Conservation (phyloP, 2,329 filamentous ascomycete genomes). For the Phialophora chinensis region DNA sequence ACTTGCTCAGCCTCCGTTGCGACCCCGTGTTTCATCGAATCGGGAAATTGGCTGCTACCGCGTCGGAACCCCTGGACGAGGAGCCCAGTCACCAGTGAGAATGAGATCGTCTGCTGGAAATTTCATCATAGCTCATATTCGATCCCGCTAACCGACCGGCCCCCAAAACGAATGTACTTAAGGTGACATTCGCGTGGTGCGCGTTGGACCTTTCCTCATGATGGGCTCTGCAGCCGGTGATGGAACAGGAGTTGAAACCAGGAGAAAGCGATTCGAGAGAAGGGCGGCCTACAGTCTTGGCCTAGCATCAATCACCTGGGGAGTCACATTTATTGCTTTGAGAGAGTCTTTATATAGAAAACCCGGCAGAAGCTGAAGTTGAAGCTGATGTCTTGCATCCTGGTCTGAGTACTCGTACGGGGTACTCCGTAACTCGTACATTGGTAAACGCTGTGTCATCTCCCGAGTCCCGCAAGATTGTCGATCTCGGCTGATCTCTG, state of each 20-base stretch:
- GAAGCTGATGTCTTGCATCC: not conserved
- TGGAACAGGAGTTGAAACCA: constrained; percentile 21
- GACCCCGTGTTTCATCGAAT: constrained; percentile 34
- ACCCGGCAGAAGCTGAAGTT: not conserved
- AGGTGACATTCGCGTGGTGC: constrained; percentile 19
- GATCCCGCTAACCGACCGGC: not conserved
- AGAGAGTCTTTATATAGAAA: not conserved
- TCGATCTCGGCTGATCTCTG: not conserved
- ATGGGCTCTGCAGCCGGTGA: constrained; percentile 5
- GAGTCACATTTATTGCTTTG: not conserved
- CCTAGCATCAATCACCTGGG: not conserved
- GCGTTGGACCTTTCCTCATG: not conserved
- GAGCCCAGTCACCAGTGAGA: not conserved
- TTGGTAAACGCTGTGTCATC: not conserved
- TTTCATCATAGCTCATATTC: constrained; percentile 5
- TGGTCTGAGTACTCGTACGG: too few relatives aligned
- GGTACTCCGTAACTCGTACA: too few relatives aligned
- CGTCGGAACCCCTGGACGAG: constrained; percentile 4
- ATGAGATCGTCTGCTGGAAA: not conserved
- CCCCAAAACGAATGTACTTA: not conserved
- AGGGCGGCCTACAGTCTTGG: not conserved
- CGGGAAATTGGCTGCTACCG: constrained; percentile 29
- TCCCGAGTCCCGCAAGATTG: not conserved
- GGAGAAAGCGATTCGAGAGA: constrained; percentile 5
- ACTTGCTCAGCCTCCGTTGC: constrained; percentile 27